Percentiles rank a stretch among this genome's conserved stretches.
These are phyloP conservation scores for Beauveria rudraprayagi DNA, from an alignment of 2,329 filamentous ascomycete species.

Conservation along the genomic window DNA sequence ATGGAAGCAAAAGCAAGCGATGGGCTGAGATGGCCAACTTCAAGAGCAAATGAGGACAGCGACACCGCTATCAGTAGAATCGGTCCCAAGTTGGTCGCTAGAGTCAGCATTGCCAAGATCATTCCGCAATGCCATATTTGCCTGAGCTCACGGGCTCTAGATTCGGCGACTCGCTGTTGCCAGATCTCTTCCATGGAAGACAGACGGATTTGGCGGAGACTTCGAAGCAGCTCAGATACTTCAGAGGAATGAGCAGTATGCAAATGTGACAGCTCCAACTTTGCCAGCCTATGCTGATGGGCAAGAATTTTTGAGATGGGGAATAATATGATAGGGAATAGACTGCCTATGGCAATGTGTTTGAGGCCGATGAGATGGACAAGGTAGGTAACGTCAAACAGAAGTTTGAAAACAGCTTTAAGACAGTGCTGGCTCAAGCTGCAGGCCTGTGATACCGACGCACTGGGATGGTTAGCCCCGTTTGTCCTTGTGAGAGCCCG, in stretches of 20 bases:
- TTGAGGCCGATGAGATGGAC: constrained; percentile 7
- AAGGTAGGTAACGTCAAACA: constrained; percentile 11
- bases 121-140: constrained; percentile 9
- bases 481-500: neutral
- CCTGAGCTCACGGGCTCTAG: constrained; percentile 1
- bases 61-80: constrained; percentile 6
- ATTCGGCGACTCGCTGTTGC: neutral
- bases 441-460: neutral
- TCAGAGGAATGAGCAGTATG: constrained; percentile 2
- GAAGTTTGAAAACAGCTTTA: constrained; percentile 3
- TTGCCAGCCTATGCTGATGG: neutral
- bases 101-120: constrained; percentile 3
- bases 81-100: constrained; percentile 8
- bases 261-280: neutral
- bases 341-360: constrained; percentile 4
- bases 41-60: constrained; percentile 7
- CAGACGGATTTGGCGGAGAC: constrained; percentile 12
- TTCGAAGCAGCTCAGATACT: constrained; percentile 7
- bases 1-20: constrained; percentile 13
- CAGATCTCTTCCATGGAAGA: constrained; percentile 11
- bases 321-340: constrained; percentile 3
- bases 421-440: constrained; percentile 5
- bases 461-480: neutral
- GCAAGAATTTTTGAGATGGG: constrained; percentile 10
- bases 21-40: constrained; percentile 4